Percentiles rank a stretch among this genome's conserved stretches.
Evolutionary conservation across 2,329 filamentous ascomycete genomes (phyloP).

Genomic region (Hypoxylon sp.): DNA sequence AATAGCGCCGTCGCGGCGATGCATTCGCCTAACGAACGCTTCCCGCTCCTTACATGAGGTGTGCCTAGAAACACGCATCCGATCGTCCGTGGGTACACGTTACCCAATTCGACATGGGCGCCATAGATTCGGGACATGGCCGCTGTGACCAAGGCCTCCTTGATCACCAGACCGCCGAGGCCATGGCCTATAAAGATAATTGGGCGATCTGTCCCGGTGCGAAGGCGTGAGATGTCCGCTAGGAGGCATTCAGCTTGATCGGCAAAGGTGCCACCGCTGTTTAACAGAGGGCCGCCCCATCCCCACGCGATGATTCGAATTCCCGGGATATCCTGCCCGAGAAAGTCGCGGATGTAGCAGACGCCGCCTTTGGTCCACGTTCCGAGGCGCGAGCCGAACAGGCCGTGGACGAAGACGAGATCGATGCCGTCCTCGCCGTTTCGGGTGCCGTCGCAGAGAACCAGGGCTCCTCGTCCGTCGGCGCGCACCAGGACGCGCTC

Average conservation of each 20-base stretch:
- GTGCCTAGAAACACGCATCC: constrained; percentile 46
- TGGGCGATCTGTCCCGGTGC: constrained; percentile 40
- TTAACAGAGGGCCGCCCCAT: constrained; percentile 39
- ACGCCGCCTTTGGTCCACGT: constrained; percentile 42
- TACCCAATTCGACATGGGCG: constrained; percentile 44
- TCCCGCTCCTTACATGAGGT: constrained; percentile 42
- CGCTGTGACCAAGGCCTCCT: constrained; percentile 45
- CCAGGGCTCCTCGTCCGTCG: constrained; percentile 41
- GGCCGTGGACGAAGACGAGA: constrained; percentile 45
- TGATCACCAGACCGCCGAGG: constrained; percentile 44
- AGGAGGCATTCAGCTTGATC: constrained; percentile 43
- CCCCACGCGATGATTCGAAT: constrained; percentile 45
- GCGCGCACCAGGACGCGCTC: constrained; percentile 38
- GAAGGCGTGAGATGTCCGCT: constrained; percentile 41
- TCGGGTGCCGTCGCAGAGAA: constrained; percentile 39
- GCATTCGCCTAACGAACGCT: constrained; percentile 44
- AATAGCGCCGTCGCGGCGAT: constrained; percentile 42
- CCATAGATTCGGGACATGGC: constrained; percentile 46
- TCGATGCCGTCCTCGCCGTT: constrained; percentile 42
- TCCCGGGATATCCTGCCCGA: constrained; percentile 42
- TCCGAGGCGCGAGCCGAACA: constrained; percentile 42
- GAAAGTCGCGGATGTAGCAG: constrained; percentile 45
- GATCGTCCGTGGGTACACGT: constrained; percentile 45
- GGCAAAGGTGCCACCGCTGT: constrained; percentile 38
- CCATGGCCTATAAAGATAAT: constrained; percentile 46